Evolutionary conservation across 2,329 filamentous ascomycete species (phyloP).

Genomic region (Aspergillus fijiensis): DNA sequence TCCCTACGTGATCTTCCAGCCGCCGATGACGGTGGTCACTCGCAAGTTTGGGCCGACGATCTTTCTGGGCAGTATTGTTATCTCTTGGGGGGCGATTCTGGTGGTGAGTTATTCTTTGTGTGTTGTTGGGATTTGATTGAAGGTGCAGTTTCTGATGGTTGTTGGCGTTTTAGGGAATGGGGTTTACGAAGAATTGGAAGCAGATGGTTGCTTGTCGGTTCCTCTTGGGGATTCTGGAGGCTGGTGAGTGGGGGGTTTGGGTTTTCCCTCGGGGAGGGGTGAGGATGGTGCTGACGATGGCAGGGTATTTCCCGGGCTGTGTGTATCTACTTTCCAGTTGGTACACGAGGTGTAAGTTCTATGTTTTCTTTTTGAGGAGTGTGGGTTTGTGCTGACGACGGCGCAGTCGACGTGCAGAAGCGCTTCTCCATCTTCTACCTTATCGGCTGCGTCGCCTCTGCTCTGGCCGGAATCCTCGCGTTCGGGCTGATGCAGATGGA

Average conservation of each 20-base stretch:
- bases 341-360: slow-evolving; percentile 54
- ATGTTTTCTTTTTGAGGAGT: neutral
- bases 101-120: slow-evolving; percentile 19
- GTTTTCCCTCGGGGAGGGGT: neutral
- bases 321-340: slow-evolving; percentile 73
- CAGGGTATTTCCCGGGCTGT: slow-evolving; percentile 67
- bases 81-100: slow-evolving; percentile 31
- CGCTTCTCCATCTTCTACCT: slow-evolving; percentile 49
- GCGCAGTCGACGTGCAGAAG: slow-evolving; percentile 32
- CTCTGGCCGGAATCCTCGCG: slow-evolving; percentile 49
- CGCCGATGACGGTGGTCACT: slow-evolving; percentile 31
- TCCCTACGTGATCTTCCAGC: slow-evolving; percentile 33
- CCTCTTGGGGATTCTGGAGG: slow-evolving; percentile 31
- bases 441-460: slow-evolving; percentile 50
- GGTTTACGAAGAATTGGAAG: slow-evolving; percentile 31
- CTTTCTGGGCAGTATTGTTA: slow-evolving; percentile 29
- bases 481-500: slow-evolving; percentile 44
- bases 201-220: slow-evolving; percentile 27
- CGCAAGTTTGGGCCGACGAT: slow-evolving; percentile 32
- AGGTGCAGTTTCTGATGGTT: slow-evolving; percentile 2
- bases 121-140: neutral
- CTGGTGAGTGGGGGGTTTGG: slow-evolving; percentile 8
- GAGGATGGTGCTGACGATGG: slow-evolving; percentile 60
- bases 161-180: slow-evolving; percentile 24
- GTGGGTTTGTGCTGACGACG: neutral